Evolutionary conservation across 1,284 basidiomycete genomes (phyloP).

Genomic region (Schizophyllum amplum): DNA sequence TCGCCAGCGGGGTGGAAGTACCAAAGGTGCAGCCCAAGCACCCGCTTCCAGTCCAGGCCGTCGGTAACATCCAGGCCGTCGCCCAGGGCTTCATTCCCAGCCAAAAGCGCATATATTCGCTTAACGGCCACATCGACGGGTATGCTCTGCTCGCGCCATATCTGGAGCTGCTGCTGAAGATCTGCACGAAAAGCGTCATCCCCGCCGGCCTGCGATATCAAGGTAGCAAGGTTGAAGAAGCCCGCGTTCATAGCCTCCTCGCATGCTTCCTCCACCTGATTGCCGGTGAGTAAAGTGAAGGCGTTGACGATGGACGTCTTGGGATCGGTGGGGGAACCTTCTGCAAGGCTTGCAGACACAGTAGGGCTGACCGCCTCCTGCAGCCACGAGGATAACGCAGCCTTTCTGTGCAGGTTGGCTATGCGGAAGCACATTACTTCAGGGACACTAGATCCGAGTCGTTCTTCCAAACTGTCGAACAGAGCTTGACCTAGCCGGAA

Average conservation of each 20-base stretch:
- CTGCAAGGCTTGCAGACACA: conserved; percentile 63
- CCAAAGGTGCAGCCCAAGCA: conserved; percentile 90
- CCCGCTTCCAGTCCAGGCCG: conserved; percentile 91
- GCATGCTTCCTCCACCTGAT: conserved; percentile 83
- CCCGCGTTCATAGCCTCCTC: conserved; percentile 69
- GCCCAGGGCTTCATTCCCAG: conserved; percentile 67
- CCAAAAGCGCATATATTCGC: conserved; percentile 80
- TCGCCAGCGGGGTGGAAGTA: conserved; percentile 73
- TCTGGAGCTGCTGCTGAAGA: conserved; percentile 68
- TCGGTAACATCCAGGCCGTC: conserved; percentile 61
- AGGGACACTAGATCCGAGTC: conserved; percentile 44
- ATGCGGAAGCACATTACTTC: conserved; percentile 57
- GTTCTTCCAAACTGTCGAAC: conserved; percentile 80
- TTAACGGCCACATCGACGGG: conserved; percentile 70
- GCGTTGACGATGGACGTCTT: conserved; percentile 37
- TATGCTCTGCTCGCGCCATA: conserved; percentile 78
- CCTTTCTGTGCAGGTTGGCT: conserved; percentile 64
- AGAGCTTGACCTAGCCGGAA: conserved; percentile 89
- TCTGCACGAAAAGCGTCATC: conserved; percentile 74
- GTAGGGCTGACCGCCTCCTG: conserved; percentile 64
- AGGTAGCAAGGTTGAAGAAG: conserved; percentile 82
- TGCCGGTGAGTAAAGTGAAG: conserved; percentile 80
- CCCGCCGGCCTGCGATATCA: conserved; percentile 87
- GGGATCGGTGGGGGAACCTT: conserved; percentile 12
- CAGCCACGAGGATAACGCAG: conserved; percentile 83